phyloP scores from a whole-genome alignment of 176 grass and related monocot species.

The Ananas comosus region DNA sequence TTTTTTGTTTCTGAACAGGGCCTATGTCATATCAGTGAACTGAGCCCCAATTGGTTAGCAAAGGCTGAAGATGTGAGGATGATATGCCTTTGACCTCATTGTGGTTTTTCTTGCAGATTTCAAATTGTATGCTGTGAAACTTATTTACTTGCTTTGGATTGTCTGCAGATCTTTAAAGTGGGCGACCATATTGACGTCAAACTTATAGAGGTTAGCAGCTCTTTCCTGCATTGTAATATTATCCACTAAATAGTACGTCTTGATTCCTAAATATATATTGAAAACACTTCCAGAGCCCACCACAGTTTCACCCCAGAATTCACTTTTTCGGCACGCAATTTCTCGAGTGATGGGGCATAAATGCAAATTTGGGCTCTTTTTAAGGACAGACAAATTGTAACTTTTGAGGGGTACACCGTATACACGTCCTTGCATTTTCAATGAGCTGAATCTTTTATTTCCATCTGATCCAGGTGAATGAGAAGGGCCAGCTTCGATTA shows the following conservation, averaged over 20 bases:
- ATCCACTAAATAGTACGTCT: slow-evolving; percentile 1
- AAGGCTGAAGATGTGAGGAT: slow-evolving; percentile 92
- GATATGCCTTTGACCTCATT: slow-evolving; percentile 16
- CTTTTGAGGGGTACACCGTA: no score
- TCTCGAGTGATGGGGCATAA: neutral
- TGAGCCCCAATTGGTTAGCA: slow-evolving; percentile 73
- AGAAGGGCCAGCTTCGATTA: slow-evolving; percentile 88
- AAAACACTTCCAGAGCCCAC: neutral
- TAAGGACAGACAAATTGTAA: no score
- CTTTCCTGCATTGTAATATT: slow-evolving; percentile 1
- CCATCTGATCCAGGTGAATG: slow-evolving; percentile 57
- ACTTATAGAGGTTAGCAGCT: slow-evolving; percentile 73
- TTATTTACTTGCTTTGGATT: slow-evolving; percentile 14
- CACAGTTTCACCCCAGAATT: no score
- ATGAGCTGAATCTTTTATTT: slow-evolving; percentile 13
- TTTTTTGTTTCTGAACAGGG: slow-evolving; percentile 34
- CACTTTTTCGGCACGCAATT: slow-evolving; percentile 1
- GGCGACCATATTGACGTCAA: slow-evolving; percentile 92
- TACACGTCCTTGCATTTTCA: neutral
- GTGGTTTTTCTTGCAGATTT: neutral
- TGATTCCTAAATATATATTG: slow-evolving; percentile 5
- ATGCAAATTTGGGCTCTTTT: no score
- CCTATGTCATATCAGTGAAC: slow-evolving; percentile 93
- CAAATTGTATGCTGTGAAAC: no score
- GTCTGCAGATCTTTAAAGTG: slow-evolving; percentile 64